Evolutionary conservation across 257 asterid species (phyloP).

Genomic region (Misopates orontium): DNA sequence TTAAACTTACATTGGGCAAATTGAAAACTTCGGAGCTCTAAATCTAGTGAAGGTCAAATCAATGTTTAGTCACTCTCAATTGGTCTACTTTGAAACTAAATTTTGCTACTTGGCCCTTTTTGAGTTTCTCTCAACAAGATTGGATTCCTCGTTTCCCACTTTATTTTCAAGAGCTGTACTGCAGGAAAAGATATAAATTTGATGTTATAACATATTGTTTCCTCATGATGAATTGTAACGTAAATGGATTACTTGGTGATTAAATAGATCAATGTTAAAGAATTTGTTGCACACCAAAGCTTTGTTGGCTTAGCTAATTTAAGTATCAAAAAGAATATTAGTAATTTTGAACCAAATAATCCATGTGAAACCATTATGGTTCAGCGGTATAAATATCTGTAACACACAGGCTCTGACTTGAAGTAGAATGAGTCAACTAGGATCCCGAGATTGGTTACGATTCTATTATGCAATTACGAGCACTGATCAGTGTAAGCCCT

Average conservation of each 20-base stretch:
- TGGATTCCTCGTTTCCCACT: conserved; percentile 3
- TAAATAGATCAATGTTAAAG: background rate
- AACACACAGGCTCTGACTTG: background rate
- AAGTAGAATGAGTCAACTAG: conserved; percentile 1
- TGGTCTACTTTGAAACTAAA: conserved; percentile 20
- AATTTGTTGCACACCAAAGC: conserved; percentile 3
- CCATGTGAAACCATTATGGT: conserved; percentile 15
- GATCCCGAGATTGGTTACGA: background rate
- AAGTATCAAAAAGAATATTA: background rate
- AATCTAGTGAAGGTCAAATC: conserved; percentile 18
- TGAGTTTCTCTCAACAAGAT: conserved; percentile 4
- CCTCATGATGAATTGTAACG: background rate
- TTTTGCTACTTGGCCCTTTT: background rate
- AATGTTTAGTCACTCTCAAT: background rate
- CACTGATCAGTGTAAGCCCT: background rate
- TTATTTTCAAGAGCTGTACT: background rate
- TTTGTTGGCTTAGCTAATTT: conserved; percentile 1
- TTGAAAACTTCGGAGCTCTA: background rate
- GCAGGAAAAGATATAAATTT: too few species aligned
- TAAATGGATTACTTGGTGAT: background rate
- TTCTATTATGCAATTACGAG: background rate
- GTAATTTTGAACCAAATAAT: background rate
- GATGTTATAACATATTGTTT: background rate
- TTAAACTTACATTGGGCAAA: conserved; percentile 2
- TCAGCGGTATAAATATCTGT: conserved; percentile 22